A percentile compares a stretch with the other conserved stretches of the same genome.
These are phyloP conservation scores for Picochlorum sp. DNA, from an alignment of 139 green algal genomes.

Conservation along the genomic window DNA sequence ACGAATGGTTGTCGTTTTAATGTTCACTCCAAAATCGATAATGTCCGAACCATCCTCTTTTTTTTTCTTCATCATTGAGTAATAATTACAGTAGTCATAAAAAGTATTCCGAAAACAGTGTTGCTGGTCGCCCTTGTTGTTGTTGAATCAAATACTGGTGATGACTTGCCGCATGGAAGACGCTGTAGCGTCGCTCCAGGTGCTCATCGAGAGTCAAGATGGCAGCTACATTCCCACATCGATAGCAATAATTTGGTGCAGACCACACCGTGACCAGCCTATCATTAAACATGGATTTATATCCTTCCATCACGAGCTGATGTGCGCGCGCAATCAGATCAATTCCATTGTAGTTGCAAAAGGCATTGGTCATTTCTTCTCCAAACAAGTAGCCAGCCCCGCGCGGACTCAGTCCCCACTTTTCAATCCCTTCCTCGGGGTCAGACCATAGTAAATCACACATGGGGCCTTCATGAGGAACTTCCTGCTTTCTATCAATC, in stretches of 20 bases:
- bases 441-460: conserved; percentile 97
- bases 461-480: conserved; percentile 97
- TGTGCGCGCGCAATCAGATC: conserved; percentile 87
- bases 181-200: conserved; percentile 68
- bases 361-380: conserved; percentile 74
- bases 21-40: no score
- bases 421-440: conserved; percentile 91
- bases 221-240: conserved; percentile 95
- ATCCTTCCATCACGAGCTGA: conserved; percentile 99
- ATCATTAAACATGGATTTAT: conserved; percentile 98
- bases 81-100: no score
- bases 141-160: no score
- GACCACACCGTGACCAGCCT: conserved; percentile 96
- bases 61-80: no score
- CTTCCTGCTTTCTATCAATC: conserved; percentile 97
- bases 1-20: no score
- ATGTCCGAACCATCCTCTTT: no score
- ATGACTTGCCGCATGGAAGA: conserved; percentile 6
- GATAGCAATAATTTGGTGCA: conserved; percentile 99
- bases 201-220: conserved; percentile 95
- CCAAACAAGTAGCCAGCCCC: conserved; percentile 96
- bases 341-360: conserved; percentile 74
- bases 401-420: conserved; percentile 80
- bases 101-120: no score
- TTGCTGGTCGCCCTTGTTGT: no score